Percentiles rank a stretch among this genome's conserved stretches.
These are phyloP conservation scores for Escallonia rubra DNA, from an alignment of 129 eudicot species.

Conservation along the genomic window DNA sequence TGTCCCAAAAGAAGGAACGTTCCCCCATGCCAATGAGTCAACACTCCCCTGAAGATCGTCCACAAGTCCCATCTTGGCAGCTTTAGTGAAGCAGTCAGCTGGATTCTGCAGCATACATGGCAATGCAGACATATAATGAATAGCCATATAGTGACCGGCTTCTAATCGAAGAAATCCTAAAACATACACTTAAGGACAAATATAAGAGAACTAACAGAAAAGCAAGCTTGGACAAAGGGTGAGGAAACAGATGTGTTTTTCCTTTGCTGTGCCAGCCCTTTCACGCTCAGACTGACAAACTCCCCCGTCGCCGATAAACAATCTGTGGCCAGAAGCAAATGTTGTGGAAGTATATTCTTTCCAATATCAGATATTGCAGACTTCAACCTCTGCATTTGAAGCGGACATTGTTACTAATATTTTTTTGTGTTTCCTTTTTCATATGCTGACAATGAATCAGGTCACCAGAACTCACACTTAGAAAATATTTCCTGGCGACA, in stretches of 20 bases:
- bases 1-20: constrained; percentile 75
- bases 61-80: constrained; percentile 54
- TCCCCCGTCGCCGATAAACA: constrained; percentile 77
- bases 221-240: constrained; percentile 82
- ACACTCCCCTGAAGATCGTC: constrained; percentile 79
- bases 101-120: constrained; percentile 54
- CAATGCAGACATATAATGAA: constrained; percentile 2
- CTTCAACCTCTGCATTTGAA: constrained; percentile 49
- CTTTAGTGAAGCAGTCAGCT: constrained; percentile 67
- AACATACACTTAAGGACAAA: background rate
- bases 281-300: constrained; percentile 65
- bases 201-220: constrained; percentile 45
- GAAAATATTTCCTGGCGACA: constrained; percentile 62
- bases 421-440: background rate
- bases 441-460: background rate
- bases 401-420: background rate
- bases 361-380: constrained; percentile 73
- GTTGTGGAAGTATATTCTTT: constrained; percentile 69
- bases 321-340: constrained; percentile 67
- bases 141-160: background rate
- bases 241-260: constrained; percentile 49
- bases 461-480: constrained; percentile 45
- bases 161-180: background rate
- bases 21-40: constrained; percentile 89
- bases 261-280: constrained; percentile 68